Conservation (phyloP, 2,329 filamentous ascomycete genomes). For the Tolypocladium nubicola region DNA sequence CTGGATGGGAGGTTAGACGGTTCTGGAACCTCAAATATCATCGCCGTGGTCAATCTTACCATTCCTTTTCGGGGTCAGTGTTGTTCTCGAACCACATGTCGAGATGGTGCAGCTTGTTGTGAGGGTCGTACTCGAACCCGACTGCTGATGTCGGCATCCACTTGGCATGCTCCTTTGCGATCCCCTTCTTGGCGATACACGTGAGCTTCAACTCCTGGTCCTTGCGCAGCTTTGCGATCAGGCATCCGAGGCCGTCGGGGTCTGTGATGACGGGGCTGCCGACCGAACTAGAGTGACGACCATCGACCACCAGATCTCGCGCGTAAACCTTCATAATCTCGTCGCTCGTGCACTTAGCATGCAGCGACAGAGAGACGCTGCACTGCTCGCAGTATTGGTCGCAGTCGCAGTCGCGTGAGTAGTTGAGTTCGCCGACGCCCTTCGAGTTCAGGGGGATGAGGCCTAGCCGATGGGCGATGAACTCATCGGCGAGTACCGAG, state of each 20-base stretch:
- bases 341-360: slow-evolving; percentile 76
- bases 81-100: slow-evolving; percentile 84
- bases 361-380: slow-evolving; percentile 72
- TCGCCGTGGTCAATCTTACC: slow-evolving; percentile 42
- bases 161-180: slow-evolving; percentile 97
- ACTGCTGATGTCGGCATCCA: slow-evolving; percentile 91
- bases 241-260: slow-evolving; percentile 65
- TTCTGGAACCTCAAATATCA: no score
- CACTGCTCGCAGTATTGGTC: slow-evolving; percentile 91
- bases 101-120: slow-evolving; percentile 87
- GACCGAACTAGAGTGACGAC: slow-evolving; percentile 61
- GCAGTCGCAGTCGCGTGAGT: slow-evolving; percentile 92
- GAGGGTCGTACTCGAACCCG: slow-evolving; percentile 95
- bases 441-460: slow-evolving; percentile 81
- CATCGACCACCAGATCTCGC: slow-evolving; percentile 68
- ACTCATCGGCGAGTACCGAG: slow-evolving; percentile 93
- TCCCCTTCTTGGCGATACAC: slow-evolving; percentile 95
- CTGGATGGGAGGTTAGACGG: slow-evolving; percentile 24
- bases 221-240: slow-evolving; percentile 83
- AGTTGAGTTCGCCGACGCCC: slow-evolving; percentile 71
- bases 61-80: slow-evolving; percentile 68
- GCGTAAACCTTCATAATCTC: slow-evolving; percentile 93
- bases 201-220: slow-evolving; percentile 84
- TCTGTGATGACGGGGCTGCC: slow-evolving; percentile 80
- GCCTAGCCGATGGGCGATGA: slow-evolving; percentile 84